Conservation (phyloP, 768 basidiomycete species). For the Daedalea quercina region DNA sequence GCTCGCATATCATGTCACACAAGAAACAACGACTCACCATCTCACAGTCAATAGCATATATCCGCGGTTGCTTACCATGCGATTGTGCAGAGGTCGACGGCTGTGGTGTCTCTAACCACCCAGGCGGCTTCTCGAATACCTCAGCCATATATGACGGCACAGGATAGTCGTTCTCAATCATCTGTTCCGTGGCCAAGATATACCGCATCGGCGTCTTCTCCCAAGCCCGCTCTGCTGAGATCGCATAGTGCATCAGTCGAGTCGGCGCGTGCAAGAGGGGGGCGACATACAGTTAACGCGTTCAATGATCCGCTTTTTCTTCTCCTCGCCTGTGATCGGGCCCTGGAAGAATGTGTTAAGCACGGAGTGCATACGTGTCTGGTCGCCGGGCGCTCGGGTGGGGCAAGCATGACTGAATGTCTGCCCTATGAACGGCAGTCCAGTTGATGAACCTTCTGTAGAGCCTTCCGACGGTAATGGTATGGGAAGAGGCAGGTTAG, state of each 20-base stretch:
- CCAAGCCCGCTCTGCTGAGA: conserved; percentile 50
- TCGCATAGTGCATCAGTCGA: background rate
- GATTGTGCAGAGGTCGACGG: conserved; percentile 29
- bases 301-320: conserved; percentile 52
- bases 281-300: conserved; percentile 32
- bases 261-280: background rate
- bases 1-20: background rate
- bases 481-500: conserved; percentile 45
- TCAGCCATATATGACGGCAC: conserved; percentile 81
- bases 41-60: conserved; percentile 93
- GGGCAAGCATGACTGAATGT: conserved; percentile 93
- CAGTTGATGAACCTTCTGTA: conserved; percentile 15
- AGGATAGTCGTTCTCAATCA: conserved; percentile 93
- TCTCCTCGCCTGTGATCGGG: conserved; percentile 76
- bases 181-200: conserved; percentile 71
- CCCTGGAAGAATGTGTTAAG: conserved; percentile 77
- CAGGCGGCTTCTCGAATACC: conserved; percentile 52
- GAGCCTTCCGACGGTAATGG: conserved; percentile 33
- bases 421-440: conserved; percentile 60
- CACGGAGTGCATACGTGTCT: conserved; percentile 77
- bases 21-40: conserved; percentile 56
- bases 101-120: conserved; percentile 78
- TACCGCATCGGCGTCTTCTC: conserved; percentile 65
- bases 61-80: conserved; percentile 30
- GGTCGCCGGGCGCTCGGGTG: conserved; percentile 88